Evolutionary conservation across 805 yeast genomes (phyloP).

Genomic region (Kregervanrija fluxuum): DNA sequence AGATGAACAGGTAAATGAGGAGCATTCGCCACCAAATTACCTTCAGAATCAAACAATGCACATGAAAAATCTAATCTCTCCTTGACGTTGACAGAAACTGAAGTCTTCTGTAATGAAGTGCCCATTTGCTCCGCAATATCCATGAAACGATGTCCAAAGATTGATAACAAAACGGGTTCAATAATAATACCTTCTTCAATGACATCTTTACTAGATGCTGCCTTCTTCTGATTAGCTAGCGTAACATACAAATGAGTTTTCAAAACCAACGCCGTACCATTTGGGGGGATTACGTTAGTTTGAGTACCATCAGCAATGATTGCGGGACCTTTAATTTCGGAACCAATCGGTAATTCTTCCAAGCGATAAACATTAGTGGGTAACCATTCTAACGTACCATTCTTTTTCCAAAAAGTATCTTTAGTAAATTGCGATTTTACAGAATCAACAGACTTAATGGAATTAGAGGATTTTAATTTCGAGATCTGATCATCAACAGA

Average conservation of each 20-base stretch:
- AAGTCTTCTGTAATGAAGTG: constrained; percentile 65
- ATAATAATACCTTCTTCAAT: constrained; percentile 27
- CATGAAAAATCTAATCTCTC: constrained; percentile 81
- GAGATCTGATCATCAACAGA: constrained; percentile 46
- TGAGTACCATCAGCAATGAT: constrained; percentile 76
- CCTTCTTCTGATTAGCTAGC: constrained; percentile 8
- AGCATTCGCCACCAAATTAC: constrained; percentile 81
- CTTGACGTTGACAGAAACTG: constrained; percentile 77
- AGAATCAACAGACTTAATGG: constrained; percentile 17
- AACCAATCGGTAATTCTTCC: constrained; percentile 47
- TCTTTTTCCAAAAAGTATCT: constrained; percentile 51
- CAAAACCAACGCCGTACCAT: constrained; percentile 46
- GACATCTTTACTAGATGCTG: constrained; percentile 7
- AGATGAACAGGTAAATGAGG: constrained; percentile 85
- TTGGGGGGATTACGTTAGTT: constrained; percentile 67
- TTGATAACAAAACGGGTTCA: constrained; percentile 68
- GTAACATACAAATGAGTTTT: constrained; percentile 55
- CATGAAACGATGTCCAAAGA: constrained; percentile 81
- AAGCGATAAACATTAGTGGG: constrained; percentile 51
- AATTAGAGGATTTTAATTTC: constrained; percentile 21
- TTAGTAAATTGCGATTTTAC: constrained; percentile 31
- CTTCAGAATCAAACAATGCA: constrained; percentile 70
- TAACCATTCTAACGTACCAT: constrained; percentile 27
- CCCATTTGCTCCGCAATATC: constrained; percentile 92
- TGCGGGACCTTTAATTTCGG: constrained; percentile 59